phyloP scores from a whole-genome alignment of 1,139 yeast species.

The Tardiomyces blankii region DNA sequence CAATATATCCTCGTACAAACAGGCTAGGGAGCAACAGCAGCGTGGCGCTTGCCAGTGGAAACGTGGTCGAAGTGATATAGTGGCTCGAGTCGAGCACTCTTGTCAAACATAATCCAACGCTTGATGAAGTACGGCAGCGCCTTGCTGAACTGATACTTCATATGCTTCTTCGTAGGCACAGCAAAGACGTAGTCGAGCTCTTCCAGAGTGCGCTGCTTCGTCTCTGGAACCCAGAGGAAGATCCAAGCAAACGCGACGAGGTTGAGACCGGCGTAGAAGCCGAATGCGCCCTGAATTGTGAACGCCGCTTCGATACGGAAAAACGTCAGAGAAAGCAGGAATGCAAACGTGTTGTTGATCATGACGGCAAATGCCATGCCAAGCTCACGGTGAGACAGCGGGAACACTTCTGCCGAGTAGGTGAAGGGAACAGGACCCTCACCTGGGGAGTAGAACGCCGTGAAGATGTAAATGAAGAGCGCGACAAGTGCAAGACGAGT shows the following conservation, averaged over 20 bases:
- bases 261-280: constrained; percentile 90
- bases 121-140: constrained; percentile 10
- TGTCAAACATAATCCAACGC: constrained; percentile 9
- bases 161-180: constrained; percentile 5
- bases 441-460: constrained; percentile 71
- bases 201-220: constrained; percentile 30
- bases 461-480: constrained; percentile 62
- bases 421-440: constrained; percentile 94
- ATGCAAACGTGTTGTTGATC: constrained; percentile 79
- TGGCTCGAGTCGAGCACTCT: constrained; percentile 7
- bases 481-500: constrained; percentile 58
- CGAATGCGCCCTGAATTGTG: constrained; percentile 76
- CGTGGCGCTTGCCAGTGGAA: neutral
- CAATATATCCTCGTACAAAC: neutral
- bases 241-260: constrained; percentile 42
- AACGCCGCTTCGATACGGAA: constrained; percentile 58
- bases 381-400: constrained; percentile 70
- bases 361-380: constrained; percentile 85
- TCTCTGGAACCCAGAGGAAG: constrained; percentile 36
- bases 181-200: constrained; percentile 34
- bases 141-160: constrained; percentile 9
- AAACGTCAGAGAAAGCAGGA: constrained; percentile 74
- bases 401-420: constrained; percentile 81
- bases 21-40: neutral
- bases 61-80: constrained; percentile 8